Conservation (phyloP, 2,329 filamentous ascomycete genomes). For the Colletotrichum endophyticum region DNA sequence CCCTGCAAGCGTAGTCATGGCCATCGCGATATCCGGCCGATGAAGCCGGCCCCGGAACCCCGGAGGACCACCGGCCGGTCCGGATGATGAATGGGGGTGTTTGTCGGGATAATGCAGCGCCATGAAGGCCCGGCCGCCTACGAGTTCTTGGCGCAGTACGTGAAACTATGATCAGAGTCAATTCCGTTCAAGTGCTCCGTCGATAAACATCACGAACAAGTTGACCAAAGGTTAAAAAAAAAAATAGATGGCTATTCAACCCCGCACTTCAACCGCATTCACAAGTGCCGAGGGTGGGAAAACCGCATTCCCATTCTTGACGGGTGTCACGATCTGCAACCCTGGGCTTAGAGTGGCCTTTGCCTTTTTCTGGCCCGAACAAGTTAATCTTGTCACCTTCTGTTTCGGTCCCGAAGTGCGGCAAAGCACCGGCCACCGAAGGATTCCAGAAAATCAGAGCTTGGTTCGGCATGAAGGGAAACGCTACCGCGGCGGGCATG, state of each 20-base stretch:
- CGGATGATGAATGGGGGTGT: background rate
- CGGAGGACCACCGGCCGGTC: background rate
- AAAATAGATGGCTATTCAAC: background rate
- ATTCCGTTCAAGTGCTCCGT: background rate
- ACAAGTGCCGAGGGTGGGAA: background rate
- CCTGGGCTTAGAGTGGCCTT: background rate
- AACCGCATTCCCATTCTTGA: background rate
- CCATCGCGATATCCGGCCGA: background rate
- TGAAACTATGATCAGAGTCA: background rate
- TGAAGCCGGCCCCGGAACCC: background rate
- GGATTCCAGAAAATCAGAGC: background rate
- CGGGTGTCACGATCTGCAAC: background rate
- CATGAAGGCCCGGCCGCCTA: background rate
- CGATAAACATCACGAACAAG: background rate
- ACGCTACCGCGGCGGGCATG: background rate
- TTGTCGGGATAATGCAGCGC: background rate
- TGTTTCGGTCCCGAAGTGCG: background rate
- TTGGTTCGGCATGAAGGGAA: background rate
- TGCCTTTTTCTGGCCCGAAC: background rate
- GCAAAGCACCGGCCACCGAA: background rate
- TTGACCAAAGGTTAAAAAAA: background rate
- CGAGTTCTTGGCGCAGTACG: background rate
- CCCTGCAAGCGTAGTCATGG: background rate
- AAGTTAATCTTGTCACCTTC: background rate
- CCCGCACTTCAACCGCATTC: background rate